A percentile compares a stretch with the other conserved stretches of the same genome.
Evolutionary conservation across 2,329 filamentous ascomycete genomes (phyloP).

Genomic region (Sordariomycetes sp.): DNA sequence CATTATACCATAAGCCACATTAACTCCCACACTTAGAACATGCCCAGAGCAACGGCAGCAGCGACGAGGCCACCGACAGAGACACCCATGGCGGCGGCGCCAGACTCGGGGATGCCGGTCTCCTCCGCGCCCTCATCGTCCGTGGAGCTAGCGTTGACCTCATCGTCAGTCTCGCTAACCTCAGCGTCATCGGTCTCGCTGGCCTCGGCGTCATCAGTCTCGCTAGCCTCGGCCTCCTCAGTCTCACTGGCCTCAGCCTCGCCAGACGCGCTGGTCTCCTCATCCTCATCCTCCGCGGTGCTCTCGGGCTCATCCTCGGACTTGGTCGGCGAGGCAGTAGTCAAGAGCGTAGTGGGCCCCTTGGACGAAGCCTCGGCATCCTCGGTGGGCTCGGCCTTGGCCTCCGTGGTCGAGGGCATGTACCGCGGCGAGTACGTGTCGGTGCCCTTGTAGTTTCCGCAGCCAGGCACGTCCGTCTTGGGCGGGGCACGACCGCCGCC

Average conservation of each 20-base stretch:
- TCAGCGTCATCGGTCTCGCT: not conserved
- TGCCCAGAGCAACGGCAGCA: not conserved
- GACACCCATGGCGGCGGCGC: not conserved
- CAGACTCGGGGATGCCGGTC: not conserved
- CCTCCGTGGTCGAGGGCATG: constrained; percentile 14
- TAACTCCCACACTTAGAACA: not conserved
- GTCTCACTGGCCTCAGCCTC: not conserved
- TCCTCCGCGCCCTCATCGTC: not conserved
- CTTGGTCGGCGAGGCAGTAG: not conserved
- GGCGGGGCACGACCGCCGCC: constrained; percentile 53
- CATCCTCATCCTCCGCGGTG: not conserved
- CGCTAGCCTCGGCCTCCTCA: not conserved
- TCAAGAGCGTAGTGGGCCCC: not conserved
- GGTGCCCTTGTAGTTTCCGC: constrained; percentile 39
- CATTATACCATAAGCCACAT: not conserved
- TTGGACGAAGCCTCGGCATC: not conserved
- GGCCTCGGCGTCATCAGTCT: not conserved
- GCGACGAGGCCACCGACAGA: not conserved
- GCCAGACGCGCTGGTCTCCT: not conserved
- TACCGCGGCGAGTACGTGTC: constrained; percentile 37
- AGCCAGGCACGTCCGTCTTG: constrained; percentile 50
- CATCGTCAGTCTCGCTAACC: not conserved
- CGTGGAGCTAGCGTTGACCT: not conserved
- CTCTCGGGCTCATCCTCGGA: not conserved
- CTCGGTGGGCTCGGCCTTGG: not conserved